Conservation (phyloP, 106 monocot species). For the Narthecium ossifragum region DNA sequence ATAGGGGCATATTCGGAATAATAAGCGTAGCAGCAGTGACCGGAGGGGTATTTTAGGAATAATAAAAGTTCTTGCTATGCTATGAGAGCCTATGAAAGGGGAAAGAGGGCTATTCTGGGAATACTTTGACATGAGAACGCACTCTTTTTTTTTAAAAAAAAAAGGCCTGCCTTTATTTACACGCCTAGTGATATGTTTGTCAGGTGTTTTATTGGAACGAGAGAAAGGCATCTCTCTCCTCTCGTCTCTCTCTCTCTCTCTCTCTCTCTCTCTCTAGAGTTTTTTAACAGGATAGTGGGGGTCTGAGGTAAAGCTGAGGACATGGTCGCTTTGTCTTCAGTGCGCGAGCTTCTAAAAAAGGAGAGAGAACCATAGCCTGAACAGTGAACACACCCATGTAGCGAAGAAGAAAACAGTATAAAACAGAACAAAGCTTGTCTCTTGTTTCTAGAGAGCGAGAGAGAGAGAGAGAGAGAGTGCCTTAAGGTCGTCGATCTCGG, state of each 20-base stretch:
- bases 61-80: background rate
- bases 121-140: background rate
- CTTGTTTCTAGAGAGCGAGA: background rate
- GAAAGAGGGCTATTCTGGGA: background rate
- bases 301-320: background rate
- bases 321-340: slow-evolving; percentile 17
- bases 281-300: background rate
- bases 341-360: background rate
- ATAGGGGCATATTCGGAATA: background rate
- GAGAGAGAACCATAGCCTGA: background rate
- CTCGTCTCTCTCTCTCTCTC: slow-evolving; percentile 3
- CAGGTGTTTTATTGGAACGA: slow-evolving; percentile 44
- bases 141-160: background rate
- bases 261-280: slow-evolving; percentile 12
- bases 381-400: background rate
- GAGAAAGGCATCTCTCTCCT: slow-evolving; percentile 42
- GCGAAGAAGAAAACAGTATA: background rate
- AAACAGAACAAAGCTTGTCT: background rate
- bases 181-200: background rate
- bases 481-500: slow-evolving; percentile 60
- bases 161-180: background rate
- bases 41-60: background rate
- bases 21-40: background rate
- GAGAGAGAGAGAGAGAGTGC: slow-evolving; percentile 12
- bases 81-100: background rate